phyloP scores from a whole-genome alignment of 768 basidiomycete species.

The Suillus variegatus region DNA sequence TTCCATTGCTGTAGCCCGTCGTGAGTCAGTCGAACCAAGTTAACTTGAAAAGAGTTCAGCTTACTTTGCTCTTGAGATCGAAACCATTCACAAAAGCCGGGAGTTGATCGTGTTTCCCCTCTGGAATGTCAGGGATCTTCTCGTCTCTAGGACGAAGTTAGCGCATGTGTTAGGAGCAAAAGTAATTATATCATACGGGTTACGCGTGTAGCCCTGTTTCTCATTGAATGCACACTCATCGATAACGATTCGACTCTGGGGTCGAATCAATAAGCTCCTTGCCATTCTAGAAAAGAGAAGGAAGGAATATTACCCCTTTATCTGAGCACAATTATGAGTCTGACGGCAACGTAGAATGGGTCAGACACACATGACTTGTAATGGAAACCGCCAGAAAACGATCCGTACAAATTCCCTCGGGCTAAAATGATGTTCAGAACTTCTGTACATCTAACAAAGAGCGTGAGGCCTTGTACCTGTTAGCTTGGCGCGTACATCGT shows the following conservation, averaged over 20 bases:
- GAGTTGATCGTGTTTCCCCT: conserved; percentile 56
- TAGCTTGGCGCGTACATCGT: conserved; percentile 10
- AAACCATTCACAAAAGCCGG: conserved; percentile 63
- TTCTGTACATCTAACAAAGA: not conserved
- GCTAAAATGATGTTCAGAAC: conserved; percentile 5
- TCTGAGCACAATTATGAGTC: conserved; percentile 9
- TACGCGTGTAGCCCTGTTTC: too few relatives aligned
- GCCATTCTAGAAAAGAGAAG: conserved; percentile 54
- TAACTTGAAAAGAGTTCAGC: too few relatives aligned
- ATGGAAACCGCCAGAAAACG: conserved; percentile 16
- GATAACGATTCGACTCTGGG: not conserved
- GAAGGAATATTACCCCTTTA: conserved; percentile 11
- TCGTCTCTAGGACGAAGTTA: conserved; percentile 5
- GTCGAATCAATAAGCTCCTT: conserved; percentile 53
- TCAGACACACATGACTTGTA: conserved; percentile 18
- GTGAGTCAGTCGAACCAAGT: not conserved
- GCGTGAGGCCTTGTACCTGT: conserved; percentile 8
- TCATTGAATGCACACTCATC: not conserved
- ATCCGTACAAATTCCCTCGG: conserved; percentile 15
- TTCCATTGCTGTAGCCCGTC: conserved; percentile 39
- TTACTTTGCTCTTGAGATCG: conserved; percentile 54
- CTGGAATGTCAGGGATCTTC: conserved; percentile 38
- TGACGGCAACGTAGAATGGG: not conserved
- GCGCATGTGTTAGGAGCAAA: not conserved
- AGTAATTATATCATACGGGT: not conserved